Conservation (phyloP, 2,329 filamentous ascomycete genomes). For the Pseudogymnoascus sp. region DNA sequence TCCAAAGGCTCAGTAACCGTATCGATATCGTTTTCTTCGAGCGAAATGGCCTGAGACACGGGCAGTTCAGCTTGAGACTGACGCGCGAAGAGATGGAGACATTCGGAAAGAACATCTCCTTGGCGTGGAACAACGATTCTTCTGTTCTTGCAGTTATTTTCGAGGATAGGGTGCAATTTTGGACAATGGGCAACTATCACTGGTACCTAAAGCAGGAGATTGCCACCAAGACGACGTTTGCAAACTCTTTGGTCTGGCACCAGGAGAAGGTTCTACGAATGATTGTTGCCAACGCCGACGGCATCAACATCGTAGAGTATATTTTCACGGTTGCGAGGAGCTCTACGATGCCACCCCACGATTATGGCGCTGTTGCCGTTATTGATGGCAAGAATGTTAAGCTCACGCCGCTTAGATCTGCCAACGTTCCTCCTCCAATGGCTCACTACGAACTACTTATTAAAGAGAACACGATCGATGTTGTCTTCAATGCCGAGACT, state of each 20-base stretch:
- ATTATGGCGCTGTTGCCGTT: conserved; percentile 72
- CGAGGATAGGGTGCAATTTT: conserved; percentile 71
- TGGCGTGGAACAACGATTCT: conserved; percentile 89
- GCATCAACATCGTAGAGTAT: conserved; percentile 56
- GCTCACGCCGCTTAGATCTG: conserved; percentile 73
- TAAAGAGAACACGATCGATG: conserved; percentile 59
- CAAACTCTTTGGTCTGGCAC: conserved; percentile 56
- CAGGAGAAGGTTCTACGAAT: conserved; percentile 72
- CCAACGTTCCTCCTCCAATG: conserved; percentile 91
- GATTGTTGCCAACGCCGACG: conserved; percentile 41
- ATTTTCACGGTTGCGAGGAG: conserved; percentile 61
- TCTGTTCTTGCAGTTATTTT: conserved; percentile 79
- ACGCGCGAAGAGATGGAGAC: conserved; percentile 49
- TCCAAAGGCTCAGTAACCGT: conserved; percentile 61
- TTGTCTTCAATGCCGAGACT: conserved; percentile 61
- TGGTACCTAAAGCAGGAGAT: conserved; percentile 97
- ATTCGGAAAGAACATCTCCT: conserved; percentile 49
- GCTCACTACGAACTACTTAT: conserved; percentile 65
- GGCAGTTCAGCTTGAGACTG: conserved; percentile 75
- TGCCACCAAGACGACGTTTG: conserved; percentile 27
- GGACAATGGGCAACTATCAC: conserved; percentile 96
- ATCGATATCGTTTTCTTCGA: conserved; percentile 91
- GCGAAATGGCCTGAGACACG: conserved; percentile 92
- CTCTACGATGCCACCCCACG: conserved; percentile 60
- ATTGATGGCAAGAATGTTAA: conserved; percentile 76